Evolutionary conservation across 2,329 filamentous ascomycete genomes (phyloP), one percentile per base, ranked within the genome.

Genomic region (Hyphodiscus sp.): DNA sequence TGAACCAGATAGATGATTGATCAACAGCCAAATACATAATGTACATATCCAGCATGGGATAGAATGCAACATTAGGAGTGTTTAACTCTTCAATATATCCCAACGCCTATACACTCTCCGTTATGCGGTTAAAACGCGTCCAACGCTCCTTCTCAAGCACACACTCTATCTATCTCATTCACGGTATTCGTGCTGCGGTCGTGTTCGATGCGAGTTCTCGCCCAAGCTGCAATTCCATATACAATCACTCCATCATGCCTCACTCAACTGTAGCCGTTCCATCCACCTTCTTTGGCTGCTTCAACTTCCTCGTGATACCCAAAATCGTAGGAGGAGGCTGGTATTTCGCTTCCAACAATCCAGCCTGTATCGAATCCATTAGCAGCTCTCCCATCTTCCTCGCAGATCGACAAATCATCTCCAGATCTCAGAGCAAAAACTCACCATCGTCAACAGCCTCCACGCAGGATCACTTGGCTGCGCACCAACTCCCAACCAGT

Each of bases 401-500:
- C 18, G 15, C 47, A 29, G n/a, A 33, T 29, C 10, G 23, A 26
- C 23, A 26, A 26, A 26, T 26, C 41, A 5, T 29, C 42, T 11
- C 23, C 33, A 26, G 23, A 41, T 16, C 23, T 10, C 6, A 20
- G 29, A 46, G 20, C 15, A 29, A 45, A 23, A 42, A 57, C 73
- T 62, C 53, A 91, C 89, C 89, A 96, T 86, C 52, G 81, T 81
- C 63, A 99, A 74, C 64, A 97, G 71, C 68, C 89, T 80, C 91
- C 91, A 96, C 38, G 87, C 89, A 2, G 89, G 85, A 62, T 96
- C 89, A 58, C 87, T 91, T 10, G 94, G 94, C 74, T 99, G 94
- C 52, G 94, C 94, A 1, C 94, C 94, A 2, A 97, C 92, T 69
- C 94, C 94, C 38, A 99, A 79, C 94, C 94, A 99, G 75, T 99